Percentiles rank a stretch among this genome's conserved stretches.
Evolutionary conservation across 306 rosid species (phyloP).

Genomic region (Potentilla sterilis): DNA sequence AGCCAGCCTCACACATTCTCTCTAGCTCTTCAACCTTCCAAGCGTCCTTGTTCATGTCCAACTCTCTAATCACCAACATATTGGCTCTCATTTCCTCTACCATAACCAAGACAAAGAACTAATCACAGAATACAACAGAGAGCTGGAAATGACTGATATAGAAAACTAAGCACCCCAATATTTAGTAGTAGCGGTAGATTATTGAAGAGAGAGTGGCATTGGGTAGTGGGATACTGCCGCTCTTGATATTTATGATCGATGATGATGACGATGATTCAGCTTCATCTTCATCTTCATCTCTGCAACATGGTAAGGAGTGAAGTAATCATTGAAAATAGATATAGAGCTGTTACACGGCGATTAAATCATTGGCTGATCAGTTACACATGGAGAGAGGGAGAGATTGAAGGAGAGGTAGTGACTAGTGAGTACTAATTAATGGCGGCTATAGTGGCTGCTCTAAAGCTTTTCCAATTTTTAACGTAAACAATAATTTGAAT

Average conservation of each 20-base stretch:
- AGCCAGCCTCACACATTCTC: slow-evolving; percentile 63
- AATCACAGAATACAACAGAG: background rate
- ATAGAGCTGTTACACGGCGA: slow-evolving; percentile 3
- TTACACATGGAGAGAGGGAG: background rate
- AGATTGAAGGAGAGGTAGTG: background rate
- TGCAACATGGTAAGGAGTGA: slow-evolving; percentile 3
- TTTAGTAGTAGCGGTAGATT: background rate
- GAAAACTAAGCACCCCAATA: background rate
- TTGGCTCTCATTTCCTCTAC: background rate
- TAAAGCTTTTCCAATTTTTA: background rate
- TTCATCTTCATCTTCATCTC: background rate
- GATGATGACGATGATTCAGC: background rate
- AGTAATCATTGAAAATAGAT: background rate
- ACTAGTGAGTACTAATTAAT: background rate
- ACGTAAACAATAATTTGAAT: slow-evolving; percentile 6
- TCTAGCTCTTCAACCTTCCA: slow-evolving; percentile 60
- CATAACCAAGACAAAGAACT: background rate
- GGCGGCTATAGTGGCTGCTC: background rate
- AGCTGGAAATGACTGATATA: background rate
- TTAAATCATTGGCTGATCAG: slow-evolving; percentile 1
- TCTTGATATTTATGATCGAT: background rate
- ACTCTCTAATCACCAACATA: slow-evolving; percentile 40
- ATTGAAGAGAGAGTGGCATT: background rate
- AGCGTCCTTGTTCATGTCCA: slow-evolving; percentile 37
- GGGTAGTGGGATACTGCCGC: background rate